These are phyloP conservation scores for Noccaea caerulescens DNA, from an alignment of 345 rosid species.

Conservation along the genomic window DNA sequence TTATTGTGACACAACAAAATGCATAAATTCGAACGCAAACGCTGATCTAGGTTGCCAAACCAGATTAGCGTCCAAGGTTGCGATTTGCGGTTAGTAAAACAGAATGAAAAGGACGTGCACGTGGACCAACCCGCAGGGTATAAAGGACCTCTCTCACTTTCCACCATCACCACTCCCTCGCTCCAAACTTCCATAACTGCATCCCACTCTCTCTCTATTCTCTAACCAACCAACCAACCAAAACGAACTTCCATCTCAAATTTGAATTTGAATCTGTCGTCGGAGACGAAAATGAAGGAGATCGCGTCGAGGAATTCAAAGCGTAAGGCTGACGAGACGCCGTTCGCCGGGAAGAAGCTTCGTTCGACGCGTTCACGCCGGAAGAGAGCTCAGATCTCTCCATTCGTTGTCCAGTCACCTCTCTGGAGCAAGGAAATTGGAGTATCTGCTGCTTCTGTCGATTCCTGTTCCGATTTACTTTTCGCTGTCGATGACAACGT, in stretches of 20 bases:
- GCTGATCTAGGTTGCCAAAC: conserved; percentile 12
- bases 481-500: conserved; percentile 48
- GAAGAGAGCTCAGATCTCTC: conserved; percentile 53
- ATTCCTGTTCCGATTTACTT: conserved; percentile 49
- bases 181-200: conserved; percentile 48
- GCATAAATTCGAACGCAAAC: conserved; percentile 33
- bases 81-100: conserved; percentile 9
- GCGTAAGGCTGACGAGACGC: conserved; percentile 40
- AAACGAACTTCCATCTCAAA: conserved; percentile 38
- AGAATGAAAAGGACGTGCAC: conserved; percentile 26
- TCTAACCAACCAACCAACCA: conserved; percentile 28
- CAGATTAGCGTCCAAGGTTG: conserved; percentile 12
- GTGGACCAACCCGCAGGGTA: conserved; percentile 43
- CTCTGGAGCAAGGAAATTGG: conserved; percentile 4
- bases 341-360: conserved; percentile 51
- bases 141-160: conserved; percentile 21
- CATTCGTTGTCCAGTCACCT: conserved; percentile 37
- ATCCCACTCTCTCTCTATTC: conserved; percentile 9
- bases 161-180: conserved; percentile 26
- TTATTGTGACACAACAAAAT: not conserved
- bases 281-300: conserved; percentile 34
- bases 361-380: conserved; percentile 59
- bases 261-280: conserved; percentile 27
- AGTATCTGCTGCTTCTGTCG: conserved; percentile 45
- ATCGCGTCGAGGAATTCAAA: conserved; percentile 38